Conservation (phyloP, 208 protist species). For the Trypanosoma theileri region DNA sequence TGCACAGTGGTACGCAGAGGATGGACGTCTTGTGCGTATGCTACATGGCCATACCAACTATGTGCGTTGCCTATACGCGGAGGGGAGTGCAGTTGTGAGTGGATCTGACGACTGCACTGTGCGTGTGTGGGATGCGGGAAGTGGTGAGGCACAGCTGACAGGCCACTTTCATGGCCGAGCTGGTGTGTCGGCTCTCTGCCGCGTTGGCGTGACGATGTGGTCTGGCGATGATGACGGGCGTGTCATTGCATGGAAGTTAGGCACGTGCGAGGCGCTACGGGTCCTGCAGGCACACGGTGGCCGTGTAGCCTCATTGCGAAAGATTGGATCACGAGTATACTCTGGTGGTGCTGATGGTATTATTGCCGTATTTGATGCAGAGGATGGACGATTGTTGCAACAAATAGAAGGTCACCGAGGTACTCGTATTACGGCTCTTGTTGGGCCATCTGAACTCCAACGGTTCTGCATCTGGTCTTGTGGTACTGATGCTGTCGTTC, state of each 20-base stretch:
- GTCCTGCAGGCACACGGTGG: conserved; percentile 47
- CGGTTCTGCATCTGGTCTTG: conserved; percentile 86
- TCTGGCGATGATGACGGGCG: conserved; percentile 72
- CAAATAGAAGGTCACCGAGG: conserved; percentile 52
- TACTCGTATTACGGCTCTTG: conserved; percentile 51
- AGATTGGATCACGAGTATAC: conserved; percentile 73
- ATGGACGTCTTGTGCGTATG: conserved; percentile 37
- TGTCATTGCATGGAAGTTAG: conserved; percentile 67
- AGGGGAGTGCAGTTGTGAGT: conserved; percentile 79
- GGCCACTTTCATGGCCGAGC: conserved; percentile 74
- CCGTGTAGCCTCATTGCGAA: conserved; percentile 51
- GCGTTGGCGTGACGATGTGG: conserved; percentile 78
- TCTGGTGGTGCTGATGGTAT: conserved; percentile 67
- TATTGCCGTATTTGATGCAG: conserved; percentile 61
- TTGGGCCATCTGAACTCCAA: conserved; percentile 55
- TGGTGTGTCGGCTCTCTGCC: conserved; percentile 68
- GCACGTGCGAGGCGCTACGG: conserved; percentile 64
- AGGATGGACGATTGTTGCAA: conserved; percentile 48
- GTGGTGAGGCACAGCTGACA: conserved; percentile 55
- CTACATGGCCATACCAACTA: conserved; percentile 73
- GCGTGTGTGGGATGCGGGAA: conserved; percentile 82
- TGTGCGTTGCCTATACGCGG: conserved; percentile 75
- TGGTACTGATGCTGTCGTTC: conserved; percentile 56
- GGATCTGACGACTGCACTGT: conserved; percentile 79
- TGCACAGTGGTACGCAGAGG: conserved; percentile 63